Evolutionary conservation across 176 grass and related monocot species (phyloP), one percentile per base, ranked within the genome.

Genomic region (Carex myosuroides): DNA sequence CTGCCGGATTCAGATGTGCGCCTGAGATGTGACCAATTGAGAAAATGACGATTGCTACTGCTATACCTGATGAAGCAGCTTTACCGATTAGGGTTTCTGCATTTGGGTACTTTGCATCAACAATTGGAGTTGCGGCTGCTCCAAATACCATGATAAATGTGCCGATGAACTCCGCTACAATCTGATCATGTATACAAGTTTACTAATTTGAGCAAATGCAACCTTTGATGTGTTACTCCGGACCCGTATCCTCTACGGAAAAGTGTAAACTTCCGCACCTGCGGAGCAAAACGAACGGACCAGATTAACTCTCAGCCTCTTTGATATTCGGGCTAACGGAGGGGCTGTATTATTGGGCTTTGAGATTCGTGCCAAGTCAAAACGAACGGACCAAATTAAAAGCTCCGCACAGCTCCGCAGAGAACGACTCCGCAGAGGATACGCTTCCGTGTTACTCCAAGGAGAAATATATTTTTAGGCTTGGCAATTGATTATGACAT

Each of bases 121-220:
- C 89, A 70, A 92, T 94, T 35, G 89, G 89, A 68, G 83, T 86
- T n/a, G 82, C 86, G 44, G 89, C 44, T 18, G 89, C 88, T 1
- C 91, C 81, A 68, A 94, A 94, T 41, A 92, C 90, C 59, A 93
- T 64, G 60, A 91, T 89, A 82, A 93, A 91, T 18, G 91, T 91
- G 59, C 89, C 91, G 3, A 96, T 57, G 37, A 96, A 93, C 81
- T 95, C 93, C 0, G 93, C 87, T 7, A 14, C 6, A 18, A 91
- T 37, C 86, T 93, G 80, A 76, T 54, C 18, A 5, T 10, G 20
- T 2, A 52, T 72, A 53, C 0, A 64, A 64, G 22, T 41, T 56
- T 22, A 14, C 12, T 86, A 83, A 64, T 75, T 84, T 89, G 56
- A 39, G 14, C 6, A 69, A 18, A 69, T 69, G 32, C 33, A 12